These are phyloP conservation scores for Erysimum cheiranthoides DNA, from an alignment of 345 rosid species.

Conservation along the genomic window DNA sequence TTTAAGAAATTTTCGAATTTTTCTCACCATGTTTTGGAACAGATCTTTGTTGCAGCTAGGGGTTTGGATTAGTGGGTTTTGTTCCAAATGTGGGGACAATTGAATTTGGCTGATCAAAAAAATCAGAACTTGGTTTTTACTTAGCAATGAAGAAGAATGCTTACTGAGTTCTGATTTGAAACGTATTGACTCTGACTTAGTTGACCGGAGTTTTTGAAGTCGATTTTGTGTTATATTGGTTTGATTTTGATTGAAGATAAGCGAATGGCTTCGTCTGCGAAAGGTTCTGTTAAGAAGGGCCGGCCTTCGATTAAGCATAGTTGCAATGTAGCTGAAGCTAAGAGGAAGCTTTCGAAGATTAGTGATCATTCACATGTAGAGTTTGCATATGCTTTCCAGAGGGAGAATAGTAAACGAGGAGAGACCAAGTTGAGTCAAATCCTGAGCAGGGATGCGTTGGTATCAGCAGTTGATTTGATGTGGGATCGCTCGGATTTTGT, in stretches of 20 bases:
- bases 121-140: conserved; percentile 15
- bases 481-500: conserved; percentile 64
- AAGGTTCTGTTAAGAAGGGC: conserved; percentile 47
- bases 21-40: conserved; percentile 20
- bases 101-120: background rate
- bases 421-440: conserved; percentile 49
- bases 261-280: conserved; percentile 59
- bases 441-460: conserved; percentile 61
- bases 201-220: conserved; percentile 5
- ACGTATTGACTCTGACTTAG: background rate
- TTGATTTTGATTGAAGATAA: conserved; percentile 18
- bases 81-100: conserved; percentile 4
- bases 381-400: conserved; percentile 32
- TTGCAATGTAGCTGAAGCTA: conserved; percentile 50
- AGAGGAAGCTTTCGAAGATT: conserved; percentile 54
- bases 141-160: background rate
- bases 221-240: background rate
- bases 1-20: background rate
- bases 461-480: conserved; percentile 68
- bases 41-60: conserved; percentile 19
- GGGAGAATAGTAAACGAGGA: conserved; percentile 26
- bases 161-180: conserved; percentile 29
- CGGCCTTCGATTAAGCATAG: conserved; percentile 59
- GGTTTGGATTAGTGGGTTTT: background rate
- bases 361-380: conserved; percentile 52